Base-by-base conservation (phyloP, 306 rosid species). In the Spatholobus suberectus region DNA sequence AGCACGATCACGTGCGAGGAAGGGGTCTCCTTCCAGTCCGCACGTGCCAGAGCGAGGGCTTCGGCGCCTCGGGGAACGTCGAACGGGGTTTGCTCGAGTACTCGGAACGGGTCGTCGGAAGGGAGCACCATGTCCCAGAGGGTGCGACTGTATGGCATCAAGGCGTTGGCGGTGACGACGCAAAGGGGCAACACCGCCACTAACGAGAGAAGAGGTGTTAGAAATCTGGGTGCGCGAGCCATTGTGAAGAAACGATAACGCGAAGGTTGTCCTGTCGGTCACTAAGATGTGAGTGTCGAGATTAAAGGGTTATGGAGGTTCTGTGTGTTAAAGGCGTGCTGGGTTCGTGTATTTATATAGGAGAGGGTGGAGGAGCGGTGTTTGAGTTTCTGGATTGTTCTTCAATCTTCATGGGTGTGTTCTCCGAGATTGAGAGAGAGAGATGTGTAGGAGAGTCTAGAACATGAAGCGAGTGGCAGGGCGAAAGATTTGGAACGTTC, bases 1-100 rank as follows among this genome's bases (percentile, higher is more conserved):
- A 89, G 5, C 2, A 41, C 4, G 7, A 89, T 86, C 13, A 79
- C 23, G 20, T 89, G 92, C 4, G 63, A 82, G 0, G 82, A 15
- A 0, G 82, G 8, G 0, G 86, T 89, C 67, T 87, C 89, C 55
- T 77, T 87, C 92, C 90, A 89, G 41, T 89, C 92, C 2, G 89
- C 89, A 12, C 86, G 87, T 1, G 91, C 93, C 54, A 86, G 29
- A 1, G 90, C 85, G 0, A 86, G 55, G 1, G 67, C 38, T 1
- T 81, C 90, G 4, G 63, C 1, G 8, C 66, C 80, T 18, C 21
- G 55, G 37, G 87, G 83, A 24, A 85, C 8, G 44, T 74, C 77
- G 4, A 80, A 47, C 0, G 90, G 88, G 37, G 47, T 74, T 27
- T 88, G 90, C 3, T 88, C 90, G 0, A 88, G 91, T 54, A 88